phyloP scores from a whole-genome alignment of 441 rosid species.

The Hura crepitans region DNA sequence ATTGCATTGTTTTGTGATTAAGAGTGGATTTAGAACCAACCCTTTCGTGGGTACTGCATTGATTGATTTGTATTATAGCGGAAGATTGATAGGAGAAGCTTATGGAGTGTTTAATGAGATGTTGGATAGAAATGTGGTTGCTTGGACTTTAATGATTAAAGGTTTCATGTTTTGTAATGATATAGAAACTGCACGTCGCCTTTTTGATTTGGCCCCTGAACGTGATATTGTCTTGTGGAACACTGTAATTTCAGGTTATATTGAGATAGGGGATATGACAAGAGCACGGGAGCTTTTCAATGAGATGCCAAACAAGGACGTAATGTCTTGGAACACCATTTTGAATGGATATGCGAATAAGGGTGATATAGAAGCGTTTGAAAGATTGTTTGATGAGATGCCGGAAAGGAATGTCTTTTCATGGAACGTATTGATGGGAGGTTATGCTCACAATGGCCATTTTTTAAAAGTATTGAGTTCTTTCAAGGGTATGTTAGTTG shows the following conservation, averaged over 20 bases:
- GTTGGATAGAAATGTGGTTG: slow-evolving; percentile 58
- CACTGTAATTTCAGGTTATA: slow-evolving; percentile 59
- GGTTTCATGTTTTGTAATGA: slow-evolving; percentile 46
- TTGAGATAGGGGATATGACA: slow-evolving; percentile 43
- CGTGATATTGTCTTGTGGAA: slow-evolving; percentile 66
- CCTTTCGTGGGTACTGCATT: slow-evolving; percentile 45
- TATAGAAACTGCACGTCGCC: slow-evolving; percentile 41
- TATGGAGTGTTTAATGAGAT: slow-evolving; percentile 53
- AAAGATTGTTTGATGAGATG: slow-evolving; percentile 52
- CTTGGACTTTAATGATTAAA: slow-evolving; percentile 58
- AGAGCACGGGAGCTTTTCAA: slow-evolving; percentile 56
- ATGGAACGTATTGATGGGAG: slow-evolving; percentile 58
- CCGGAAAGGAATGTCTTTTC: slow-evolving; percentile 51
- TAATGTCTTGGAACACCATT: slow-evolving; percentile 67
- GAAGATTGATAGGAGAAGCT: slow-evolving; percentile 36
- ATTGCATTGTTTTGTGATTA: slow-evolving; percentile 51
- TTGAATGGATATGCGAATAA: slow-evolving; percentile 47
- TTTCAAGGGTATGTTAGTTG: slow-evolving; percentile 48
- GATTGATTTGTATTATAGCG: slow-evolving; percentile 58
- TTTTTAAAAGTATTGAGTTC: slow-evolving; percentile 39
- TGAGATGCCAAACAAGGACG: slow-evolving; percentile 50
- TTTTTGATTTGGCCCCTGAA: slow-evolving; percentile 60
- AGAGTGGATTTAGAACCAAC: slow-evolving; percentile 50
- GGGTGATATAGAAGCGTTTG: slow-evolving; percentile 43
- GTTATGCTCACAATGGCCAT: slow-evolving; percentile 38